Percentiles rank a stretch among this genome's conserved stretches.
phyloP scores from a whole-genome alignment of 2,329 filamentous ascomycete genomes.

The Colletotrichum sp. region DNA sequence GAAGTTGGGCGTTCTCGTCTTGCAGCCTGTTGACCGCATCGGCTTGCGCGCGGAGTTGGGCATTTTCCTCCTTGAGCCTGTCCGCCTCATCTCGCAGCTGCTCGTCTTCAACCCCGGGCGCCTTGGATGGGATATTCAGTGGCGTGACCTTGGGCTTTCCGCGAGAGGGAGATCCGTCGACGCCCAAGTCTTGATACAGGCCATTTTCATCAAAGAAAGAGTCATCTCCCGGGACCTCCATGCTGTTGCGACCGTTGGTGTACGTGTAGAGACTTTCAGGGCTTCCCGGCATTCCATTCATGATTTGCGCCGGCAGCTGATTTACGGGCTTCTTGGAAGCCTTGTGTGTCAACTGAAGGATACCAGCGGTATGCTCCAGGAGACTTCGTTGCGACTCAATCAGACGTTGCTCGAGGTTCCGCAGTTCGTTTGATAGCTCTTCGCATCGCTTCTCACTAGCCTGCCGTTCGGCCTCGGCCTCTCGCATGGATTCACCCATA shows the following conservation, averaged over 20 bases:
- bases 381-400: constrained; percentile 77
- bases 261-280: constrained; percentile 79
- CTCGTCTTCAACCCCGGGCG: constrained; percentile 57
- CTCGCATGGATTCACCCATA: constrained; percentile 53
- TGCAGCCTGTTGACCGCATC: constrained; percentile 33
- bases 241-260: constrained; percentile 63
- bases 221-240: constrained; percentile 58
- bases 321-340: constrained; percentile 61
- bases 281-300: constrained; percentile 71
- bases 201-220: constrained; percentile 79
- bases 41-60: constrained; percentile 36
- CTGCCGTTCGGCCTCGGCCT: constrained; percentile 76
- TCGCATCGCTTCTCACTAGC: constrained; percentile 83
- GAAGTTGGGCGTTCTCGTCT: constrained; percentile 32
- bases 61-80: constrained; percentile 51
- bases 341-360: constrained; percentile 88
- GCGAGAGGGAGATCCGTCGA: constrained; percentile 28
- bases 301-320: constrained; percentile 33
- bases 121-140: constrained; percentile 64
- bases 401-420: constrained; percentile 76
- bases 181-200: constrained; percentile 72
- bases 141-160: constrained; percentile 41
- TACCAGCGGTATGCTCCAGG: constrained; percentile 88
- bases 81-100: constrained; percentile 54
- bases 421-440: constrained; percentile 80